These are phyloP conservation scores for Coemansia sp. DNA, from an alignment of 192 early-diverging fungal genomes.

Conservation along the genomic window DNA sequence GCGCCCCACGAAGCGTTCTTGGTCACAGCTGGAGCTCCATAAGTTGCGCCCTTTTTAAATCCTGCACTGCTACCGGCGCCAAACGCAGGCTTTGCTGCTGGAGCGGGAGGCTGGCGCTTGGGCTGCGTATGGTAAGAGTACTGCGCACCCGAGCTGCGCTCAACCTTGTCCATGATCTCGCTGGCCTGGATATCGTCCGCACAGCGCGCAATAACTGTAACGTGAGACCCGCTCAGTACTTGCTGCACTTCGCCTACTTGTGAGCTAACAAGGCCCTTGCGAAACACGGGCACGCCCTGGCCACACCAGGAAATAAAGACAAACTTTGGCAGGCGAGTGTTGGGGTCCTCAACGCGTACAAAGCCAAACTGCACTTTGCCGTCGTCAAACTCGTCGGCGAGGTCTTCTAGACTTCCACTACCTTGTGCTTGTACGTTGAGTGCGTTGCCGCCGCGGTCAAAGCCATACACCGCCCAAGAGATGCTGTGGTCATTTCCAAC, in stretches of 20 bases:
- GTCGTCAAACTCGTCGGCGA: conserved; percentile 90
- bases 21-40: conserved; percentile 23
- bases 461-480: conserved; percentile 76
- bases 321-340: conserved; percentile 83
- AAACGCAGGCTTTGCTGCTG: conserved; percentile 42
- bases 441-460: conserved; percentile 67
- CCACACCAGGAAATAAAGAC: conserved; percentile 96
- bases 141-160: conserved; percentile 84
- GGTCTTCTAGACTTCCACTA: conserved; percentile 78
- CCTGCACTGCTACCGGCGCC: conserved; percentile 15
- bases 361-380: conserved; percentile 91
- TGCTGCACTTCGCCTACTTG: conserved; percentile 82
- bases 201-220: conserved; percentile 84
- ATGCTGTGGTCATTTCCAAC: conserved; percentile 58
- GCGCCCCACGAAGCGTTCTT: conserved; percentile 27
- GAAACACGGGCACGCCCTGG: conserved; percentile 86
- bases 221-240: conserved; percentile 66
- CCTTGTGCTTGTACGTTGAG: conserved; percentile 61
- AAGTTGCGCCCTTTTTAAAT: conserved; percentile 37
- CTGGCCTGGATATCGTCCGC: conserved; percentile 80
- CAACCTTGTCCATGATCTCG: conserved; percentile 83
- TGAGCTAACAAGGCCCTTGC: conserved; percentile 85
- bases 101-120: conserved; percentile 20
- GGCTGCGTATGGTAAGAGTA: conserved; percentile 67
- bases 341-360: conserved; percentile 80